Conservation (phyloP, 2,329 filamentous ascomycete genomes). For the Sporothrix brunneoviolacea region DNA sequence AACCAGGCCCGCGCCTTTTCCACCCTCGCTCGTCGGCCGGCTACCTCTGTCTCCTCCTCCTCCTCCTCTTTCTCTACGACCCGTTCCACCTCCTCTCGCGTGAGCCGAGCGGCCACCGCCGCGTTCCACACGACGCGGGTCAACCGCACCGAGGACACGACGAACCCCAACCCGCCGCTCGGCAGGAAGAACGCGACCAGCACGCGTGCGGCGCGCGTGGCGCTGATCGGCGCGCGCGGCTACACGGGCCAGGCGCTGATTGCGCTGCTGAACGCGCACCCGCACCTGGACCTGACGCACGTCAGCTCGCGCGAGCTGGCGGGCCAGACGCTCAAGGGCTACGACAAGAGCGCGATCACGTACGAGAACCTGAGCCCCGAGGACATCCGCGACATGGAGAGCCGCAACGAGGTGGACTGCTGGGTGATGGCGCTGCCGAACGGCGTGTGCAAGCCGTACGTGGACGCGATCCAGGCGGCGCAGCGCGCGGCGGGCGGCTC, state of each 20-base stretch:
- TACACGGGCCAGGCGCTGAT: conserved; percentile 93
- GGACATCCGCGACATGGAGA: conserved; percentile 78
- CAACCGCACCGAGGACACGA: conserved; percentile 55
- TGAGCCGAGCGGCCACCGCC: conserved; percentile 11
- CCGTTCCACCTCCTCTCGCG: conserved; percentile 7
- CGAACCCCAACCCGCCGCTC: conserved; percentile 84
- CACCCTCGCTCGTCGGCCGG: conserved; percentile 34
- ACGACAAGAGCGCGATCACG: conserved; percentile 82
- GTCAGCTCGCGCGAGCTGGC: conserved; percentile 90
- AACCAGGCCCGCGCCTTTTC: conserved; percentile 61
- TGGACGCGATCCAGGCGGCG: conserved; percentile 75
- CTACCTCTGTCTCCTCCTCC: conserved; percentile 27
- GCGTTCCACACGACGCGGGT: conserved; percentile 20
- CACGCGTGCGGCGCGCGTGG: conserved; percentile 68
- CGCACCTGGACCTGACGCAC: conserved; percentile 80
- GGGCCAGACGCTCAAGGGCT: conserved; percentile 81
- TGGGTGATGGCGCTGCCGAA: conserved; percentile 98
- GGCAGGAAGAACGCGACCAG: conserved; percentile 85
- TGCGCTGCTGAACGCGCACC: conserved; percentile 78
- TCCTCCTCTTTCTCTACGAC: not conserved
- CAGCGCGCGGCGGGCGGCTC: conserved; percentile 36
- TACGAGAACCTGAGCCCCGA: conserved; percentile 88
- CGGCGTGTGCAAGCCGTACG: conserved; percentile 86
- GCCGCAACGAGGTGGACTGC: conserved; percentile 79
- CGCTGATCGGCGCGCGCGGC: conserved; percentile 83